Conservation (phyloP, 164 flowering plant species). For the Aristolochia contorta region DNA sequence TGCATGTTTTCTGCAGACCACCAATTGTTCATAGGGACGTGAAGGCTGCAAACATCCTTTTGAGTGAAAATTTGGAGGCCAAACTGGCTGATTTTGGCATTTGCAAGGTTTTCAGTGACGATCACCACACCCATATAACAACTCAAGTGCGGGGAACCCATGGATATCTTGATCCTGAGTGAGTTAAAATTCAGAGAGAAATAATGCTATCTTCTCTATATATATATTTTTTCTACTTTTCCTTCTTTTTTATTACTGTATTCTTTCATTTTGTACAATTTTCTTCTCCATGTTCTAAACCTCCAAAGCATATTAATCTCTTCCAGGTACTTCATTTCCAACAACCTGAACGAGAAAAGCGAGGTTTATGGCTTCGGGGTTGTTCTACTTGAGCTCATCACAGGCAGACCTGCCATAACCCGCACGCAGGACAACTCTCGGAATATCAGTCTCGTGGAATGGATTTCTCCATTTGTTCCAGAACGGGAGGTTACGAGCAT, state of each 20-base stretch:
- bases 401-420: slow-evolving; percentile 1
- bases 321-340: neutral
- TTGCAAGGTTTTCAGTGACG: slow-evolving; percentile 2
- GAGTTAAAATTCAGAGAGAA: neutral
- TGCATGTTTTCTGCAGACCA: too few species aligned
- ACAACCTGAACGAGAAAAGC: slow-evolving; percentile 4
- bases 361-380: slow-evolving; percentile 5
- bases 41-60: too few species aligned
- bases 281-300: neutral
- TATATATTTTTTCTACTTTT: neutral
- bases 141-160: slow-evolving; percentile 4
- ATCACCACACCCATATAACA: neutral
- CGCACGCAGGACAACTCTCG: neutral
- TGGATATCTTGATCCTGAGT: slow-evolving; percentile 9
- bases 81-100: too few species aligned
- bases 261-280: neutral
- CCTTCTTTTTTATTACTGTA: neutral
- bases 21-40: slow-evolving; percentile 3
- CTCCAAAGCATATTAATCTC: too few species aligned
- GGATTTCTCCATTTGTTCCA: neutral
- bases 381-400: slow-evolving; percentile 5
- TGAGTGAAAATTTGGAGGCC: too few species aligned
- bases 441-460: neutral
- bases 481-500: neutral
- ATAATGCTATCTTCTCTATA: too few species aligned